Evolutionary conservation across 208 protist species (phyloP), one percentile per base, ranked within the genome.

Genomic region (Crithidia thermophila): DNA sequence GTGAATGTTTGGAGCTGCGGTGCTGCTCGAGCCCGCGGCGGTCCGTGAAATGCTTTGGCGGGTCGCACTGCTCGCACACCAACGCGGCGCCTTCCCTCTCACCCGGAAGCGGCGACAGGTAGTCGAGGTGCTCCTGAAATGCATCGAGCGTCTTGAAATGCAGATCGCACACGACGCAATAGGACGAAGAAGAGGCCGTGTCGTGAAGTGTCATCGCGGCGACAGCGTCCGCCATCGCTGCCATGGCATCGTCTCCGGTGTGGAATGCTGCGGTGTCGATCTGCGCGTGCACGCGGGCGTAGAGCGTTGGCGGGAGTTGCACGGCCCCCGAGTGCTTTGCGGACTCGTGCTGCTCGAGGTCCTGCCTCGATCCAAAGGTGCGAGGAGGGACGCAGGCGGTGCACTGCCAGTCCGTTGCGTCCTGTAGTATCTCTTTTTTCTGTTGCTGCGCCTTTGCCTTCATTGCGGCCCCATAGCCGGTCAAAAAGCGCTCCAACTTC

Each of bases 51-150:
- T 14, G 25, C 20, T 52, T 64, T 0, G 30, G 52, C 4, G 72
- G 78, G 0, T 60, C 33, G 57, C 78, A 84, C 11, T 34, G 6
- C 2, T 42, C 16, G 31, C 78, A 84, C 21, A 52, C 34, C 39
- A 77, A 51, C 8, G 30, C 23, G 14, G 42, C 39, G 1, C 28
- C 65, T 30, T 58, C 62, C 11, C 23, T 55, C 20, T 69, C 63
- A 1, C 57, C 75, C 0, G 75, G 62, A 45, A 71, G 65, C 0
- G 79, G 79, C 6, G 64, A 50, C 8, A 84, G 52, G 45, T 77
- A 84, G n/a, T 36, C 34, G 33, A 84, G 57, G 51, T 84, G 79
- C 56, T 84, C 79, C 10, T 77, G 57, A 47, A 66, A 84, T 13
- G 64, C 66, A 8, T 45, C 67, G 27, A 2, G 3, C 7, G 33